A percentile compares a stretch with the other conserved stretches of the same genome.
phyloP scores from a whole-genome alignment of 2,329 filamentous ascomycete species.

The Didymella glomerata region DNA sequence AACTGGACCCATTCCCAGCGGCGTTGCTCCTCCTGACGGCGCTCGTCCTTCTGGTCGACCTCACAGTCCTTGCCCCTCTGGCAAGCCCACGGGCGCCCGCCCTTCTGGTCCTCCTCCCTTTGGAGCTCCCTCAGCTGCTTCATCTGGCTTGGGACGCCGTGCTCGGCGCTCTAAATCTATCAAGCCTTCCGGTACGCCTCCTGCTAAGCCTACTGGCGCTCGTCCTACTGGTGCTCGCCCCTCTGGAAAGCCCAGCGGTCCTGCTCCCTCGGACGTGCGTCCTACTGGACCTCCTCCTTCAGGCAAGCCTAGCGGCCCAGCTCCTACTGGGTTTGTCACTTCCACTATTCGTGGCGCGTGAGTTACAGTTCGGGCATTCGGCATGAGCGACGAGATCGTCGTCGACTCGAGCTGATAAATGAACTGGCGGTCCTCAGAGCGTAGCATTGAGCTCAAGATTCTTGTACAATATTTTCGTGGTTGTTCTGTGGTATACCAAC shows the following conservation, averaged over 20 bases:
- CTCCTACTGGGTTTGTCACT: slow-evolving; percentile 14
- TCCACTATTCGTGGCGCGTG: slow-evolving; percentile 14
- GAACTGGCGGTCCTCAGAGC: not conserved
- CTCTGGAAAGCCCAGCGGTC: slow-evolving; percentile 1
- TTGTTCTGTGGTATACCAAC: slow-evolving; percentile 2
- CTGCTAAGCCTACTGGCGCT: slow-evolving; percentile 1
- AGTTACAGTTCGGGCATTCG: not conserved
- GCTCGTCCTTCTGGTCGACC: not conserved
- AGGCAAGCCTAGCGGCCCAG: slow-evolving; percentile 2
- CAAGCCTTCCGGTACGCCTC: not conserved
- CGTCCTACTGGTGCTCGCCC: not conserved
- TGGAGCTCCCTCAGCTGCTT: not conserved
- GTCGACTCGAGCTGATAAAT: slow-evolving; percentile 3
- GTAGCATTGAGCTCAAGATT: slow-evolving; percentile 4
- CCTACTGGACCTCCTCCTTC: slow-evolving; percentile 4
- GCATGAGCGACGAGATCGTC: not conserved
- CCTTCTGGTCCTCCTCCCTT: slow-evolving; percentile 3
- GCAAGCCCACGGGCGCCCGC: slow-evolving; percentile 4
- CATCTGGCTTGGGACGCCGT: no score
- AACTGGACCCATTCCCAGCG: not conserved
- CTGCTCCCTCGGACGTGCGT: not conserved
- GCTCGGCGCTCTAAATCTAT: no score
- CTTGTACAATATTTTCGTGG: slow-evolving; percentile 11
- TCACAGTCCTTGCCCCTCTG: not conserved
- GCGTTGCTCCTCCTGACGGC: not conserved